Conservation (phyloP, 1,139 yeast species). For the Debaryomyces sp. region DNA sequence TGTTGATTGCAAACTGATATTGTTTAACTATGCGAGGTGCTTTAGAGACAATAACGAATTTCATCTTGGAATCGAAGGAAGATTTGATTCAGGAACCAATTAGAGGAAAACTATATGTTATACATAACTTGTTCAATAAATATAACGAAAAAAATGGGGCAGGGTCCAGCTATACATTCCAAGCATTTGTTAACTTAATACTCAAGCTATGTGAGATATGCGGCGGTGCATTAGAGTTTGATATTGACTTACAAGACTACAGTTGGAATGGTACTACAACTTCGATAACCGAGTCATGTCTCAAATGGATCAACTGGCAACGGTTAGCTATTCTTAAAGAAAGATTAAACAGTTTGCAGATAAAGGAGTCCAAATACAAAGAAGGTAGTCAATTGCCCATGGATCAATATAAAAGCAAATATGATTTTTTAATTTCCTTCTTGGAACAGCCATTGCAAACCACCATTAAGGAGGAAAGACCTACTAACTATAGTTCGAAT, state of each 20-base stretch:
- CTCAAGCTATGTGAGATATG: slow-evolving; percentile 27
- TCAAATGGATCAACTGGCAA: slow-evolving; percentile 22
- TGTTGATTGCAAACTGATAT: not conserved
- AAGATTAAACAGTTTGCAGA: slow-evolving; percentile 14
- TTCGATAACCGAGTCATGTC: not conserved
- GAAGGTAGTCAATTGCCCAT: not conserved
- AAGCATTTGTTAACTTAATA: slow-evolving; percentile 19
- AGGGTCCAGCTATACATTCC: slow-evolving; percentile 4
- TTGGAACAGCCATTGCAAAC: slow-evolving; percentile 22
- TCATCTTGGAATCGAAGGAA: slow-evolving; percentile 16
- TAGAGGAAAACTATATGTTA: slow-evolving; percentile 22
- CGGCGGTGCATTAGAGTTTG: slow-evolving; percentile 21
- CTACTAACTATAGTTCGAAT: slow-evolving; percentile 12
- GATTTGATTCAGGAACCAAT: slow-evolving; percentile 19
- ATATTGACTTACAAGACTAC: slow-evolving; percentile 1
- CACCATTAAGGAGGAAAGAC: slow-evolving; percentile 14
- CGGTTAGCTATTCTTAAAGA: slow-evolving; percentile 21
- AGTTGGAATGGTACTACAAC: not conserved
- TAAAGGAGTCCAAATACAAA: slow-evolving; percentile 8
- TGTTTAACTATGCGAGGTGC: slow-evolving; percentile 8
- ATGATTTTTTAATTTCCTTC: slow-evolving; percentile 14
- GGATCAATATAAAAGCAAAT: slow-evolving; percentile 9
- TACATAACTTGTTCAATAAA: slow-evolving; percentile 14
- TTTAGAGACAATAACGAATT: slow-evolving; percentile 19
- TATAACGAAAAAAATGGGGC: not conserved